Base-by-base conservation (phyloP, 1,284 basidiomycete genomes). In the Hemileia vastatrix region DNA sequence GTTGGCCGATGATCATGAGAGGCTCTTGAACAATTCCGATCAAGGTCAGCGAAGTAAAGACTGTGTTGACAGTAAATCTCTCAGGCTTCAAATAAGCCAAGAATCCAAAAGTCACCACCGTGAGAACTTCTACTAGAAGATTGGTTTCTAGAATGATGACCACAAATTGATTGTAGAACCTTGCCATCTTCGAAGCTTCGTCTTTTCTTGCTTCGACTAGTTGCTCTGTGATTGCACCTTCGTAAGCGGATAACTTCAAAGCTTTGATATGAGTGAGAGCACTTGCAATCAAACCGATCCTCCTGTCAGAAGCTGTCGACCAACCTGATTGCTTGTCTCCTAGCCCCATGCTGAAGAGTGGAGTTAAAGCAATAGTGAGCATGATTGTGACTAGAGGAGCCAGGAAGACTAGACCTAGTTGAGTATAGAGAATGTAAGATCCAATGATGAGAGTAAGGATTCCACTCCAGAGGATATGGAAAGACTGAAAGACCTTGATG, bases 161-260 rank as follows among this genome's bases (percentile, higher is more conserved):
- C 0, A 63, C 63, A 15, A 71, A 24, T 43, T 66, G 64, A 6
- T 9, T 27, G 15, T 33, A 53, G 36, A 48, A 66, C 13, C 11
- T 24, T 57, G 61, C 66, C 33, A 61, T 58, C 31, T 62, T 36
- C 8, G 36, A 43, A 6, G 68, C 51, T 56, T 71, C 70, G 15
- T 60, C 56, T n/a, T 47, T 57, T 13, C 70, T 64, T 5, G 54
- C 49, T 44, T 65, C 57, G 50, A 58, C 51, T 33, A 71, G 47
- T 56, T 67, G 69, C 15, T 24, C n/a, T 18, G 60, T 48, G 4
- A 71, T 36, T 31, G 68, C 32, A 13, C 65, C 55, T 48, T 71
- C 70, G 45, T 68, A 71, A n/a, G 70, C 70, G 3, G 68, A 66
- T 21, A 67, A 63, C 52, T 71, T 71, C 58, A 70, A 64, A n/a